Evolutionary conservation across 345 rosid genomes (phyloP).

Genomic region (Acer saccharum): DNA sequence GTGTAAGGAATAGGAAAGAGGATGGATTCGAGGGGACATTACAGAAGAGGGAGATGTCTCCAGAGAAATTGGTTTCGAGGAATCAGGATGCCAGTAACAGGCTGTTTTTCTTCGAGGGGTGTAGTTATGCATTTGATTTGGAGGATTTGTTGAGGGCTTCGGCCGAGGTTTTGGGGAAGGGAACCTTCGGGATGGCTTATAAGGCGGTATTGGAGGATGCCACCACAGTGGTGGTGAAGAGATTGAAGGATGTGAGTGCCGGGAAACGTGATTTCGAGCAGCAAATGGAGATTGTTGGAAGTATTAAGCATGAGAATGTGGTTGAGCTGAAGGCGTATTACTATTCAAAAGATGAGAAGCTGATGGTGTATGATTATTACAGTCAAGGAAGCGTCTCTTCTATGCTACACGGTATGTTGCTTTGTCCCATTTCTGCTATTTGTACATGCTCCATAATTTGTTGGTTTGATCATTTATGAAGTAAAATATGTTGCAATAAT

Average conservation of each 20-base stretch:
- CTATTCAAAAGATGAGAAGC: constrained; percentile 87
- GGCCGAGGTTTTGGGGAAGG: constrained; percentile 97
- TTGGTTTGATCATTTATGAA: background rate
- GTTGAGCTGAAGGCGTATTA: constrained; percentile 85
- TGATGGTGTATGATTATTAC: constrained; percentile 78
- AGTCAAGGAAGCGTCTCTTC: constrained; percentile 69
- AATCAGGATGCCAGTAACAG: constrained; percentile 79
- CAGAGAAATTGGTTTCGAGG: constrained; percentile 76
- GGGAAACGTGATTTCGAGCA: constrained; percentile 91
- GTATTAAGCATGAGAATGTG: constrained; percentile 75
- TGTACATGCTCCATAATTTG: background rate
- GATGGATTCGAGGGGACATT: constrained; percentile 47
- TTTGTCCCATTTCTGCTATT: background rate
- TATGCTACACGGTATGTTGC: constrained; percentile 69
- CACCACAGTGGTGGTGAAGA: constrained; percentile 82
- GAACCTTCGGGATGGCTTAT: constrained; percentile 89
- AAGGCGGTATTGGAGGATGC: constrained; percentile 80
- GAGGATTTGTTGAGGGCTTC: constrained; percentile 98
- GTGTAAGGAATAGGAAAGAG: constrained; percentile 48
- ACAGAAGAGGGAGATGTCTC: constrained; percentile 79
- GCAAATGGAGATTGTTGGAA: constrained; percentile 87
- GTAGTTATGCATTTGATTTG: constrained; percentile 83
- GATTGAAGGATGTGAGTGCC: constrained; percentile 76
- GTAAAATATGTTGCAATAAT: background rate
- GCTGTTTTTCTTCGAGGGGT: constrained; percentile 92